Evolutionary conservation across 2,329 filamentous ascomycete species (phyloP).

Genomic region (Alternaria tenuissima): DNA sequence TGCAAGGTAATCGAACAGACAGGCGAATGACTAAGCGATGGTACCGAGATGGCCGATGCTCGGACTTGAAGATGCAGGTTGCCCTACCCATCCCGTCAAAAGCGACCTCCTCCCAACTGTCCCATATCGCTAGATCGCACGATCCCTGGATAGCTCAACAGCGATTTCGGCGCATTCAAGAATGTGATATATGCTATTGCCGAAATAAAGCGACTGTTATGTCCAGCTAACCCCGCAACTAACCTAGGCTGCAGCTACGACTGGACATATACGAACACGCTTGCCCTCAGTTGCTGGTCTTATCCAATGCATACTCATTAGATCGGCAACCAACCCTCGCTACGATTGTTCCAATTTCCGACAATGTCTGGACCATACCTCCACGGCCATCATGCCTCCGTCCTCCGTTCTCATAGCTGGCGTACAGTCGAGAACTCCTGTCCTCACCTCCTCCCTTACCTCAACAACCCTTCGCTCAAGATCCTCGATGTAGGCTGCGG

Average conservation of each 20-base stretch:
- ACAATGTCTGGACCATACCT: slow-evolving; percentile 44
- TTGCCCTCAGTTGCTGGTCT: not conserved
- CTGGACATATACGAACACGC: not conserved
- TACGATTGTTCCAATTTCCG: not conserved
- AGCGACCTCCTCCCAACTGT: not conserved
- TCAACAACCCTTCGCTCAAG: slow-evolving; percentile 39
- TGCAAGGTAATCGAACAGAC: not conserved
- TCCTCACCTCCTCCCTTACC: slow-evolving; percentile 49
- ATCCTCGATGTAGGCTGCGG: slow-evolving; percentile 60
- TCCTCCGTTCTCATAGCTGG: slow-evolving; percentile 56
- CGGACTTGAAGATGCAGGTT: slow-evolving; percentile 3
- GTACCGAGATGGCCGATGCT: slow-evolving; percentile 19
- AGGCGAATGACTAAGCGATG: slow-evolving; percentile 8
- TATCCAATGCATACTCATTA: not conserved
- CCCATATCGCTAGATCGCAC: not conserved
- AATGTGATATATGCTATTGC: not conserved
- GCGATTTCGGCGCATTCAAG: slow-evolving; percentile 4
- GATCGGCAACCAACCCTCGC: not conserved
- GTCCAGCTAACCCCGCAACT: slow-evolving; percentile 10
- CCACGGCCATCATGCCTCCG: slow-evolving; percentile 53
- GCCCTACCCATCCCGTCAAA: not conserved
- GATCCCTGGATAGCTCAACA: not conserved
- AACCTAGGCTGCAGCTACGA: slow-evolving; percentile 2
- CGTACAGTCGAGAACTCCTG: slow-evolving; percentile 56
- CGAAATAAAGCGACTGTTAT: slow-evolving; percentile 1